Conservation (phyloP, 2,329 filamentous ascomycete genomes). For the Aspergillus pseudoterreus region DNA sequence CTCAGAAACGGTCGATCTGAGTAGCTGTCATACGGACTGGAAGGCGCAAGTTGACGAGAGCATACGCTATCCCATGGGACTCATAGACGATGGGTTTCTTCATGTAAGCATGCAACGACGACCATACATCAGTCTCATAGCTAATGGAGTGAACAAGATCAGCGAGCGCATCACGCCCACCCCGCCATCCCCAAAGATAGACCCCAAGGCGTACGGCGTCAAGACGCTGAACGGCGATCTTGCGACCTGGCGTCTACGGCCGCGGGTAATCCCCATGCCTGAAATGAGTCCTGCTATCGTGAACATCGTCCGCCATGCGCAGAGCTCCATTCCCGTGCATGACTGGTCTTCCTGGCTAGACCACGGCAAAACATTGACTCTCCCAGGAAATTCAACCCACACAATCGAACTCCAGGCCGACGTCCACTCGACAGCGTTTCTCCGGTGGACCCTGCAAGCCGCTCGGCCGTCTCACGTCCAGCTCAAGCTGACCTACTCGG, state of each 20-base stretch:
- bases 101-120: conserved; percentile 25
- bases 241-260: conserved; percentile 36
- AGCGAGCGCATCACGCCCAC: conserved; percentile 18
- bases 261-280: conserved; percentile 36
- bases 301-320: conserved; percentile 19
- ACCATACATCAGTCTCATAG: background rate
- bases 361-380: background rate
- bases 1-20: conserved; percentile 10
- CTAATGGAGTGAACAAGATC: conserved; percentile 11
- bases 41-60: conserved; percentile 17
- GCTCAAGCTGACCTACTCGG: conserved; percentile 29
- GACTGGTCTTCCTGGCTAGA: conserved; percentile 14
- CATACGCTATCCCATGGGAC: conserved; percentile 21
- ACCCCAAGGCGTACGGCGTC: conserved; percentile 26
- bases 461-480: conserved; percentile 14
- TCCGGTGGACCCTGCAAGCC: conserved; percentile 19
- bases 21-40: conserved; percentile 12
- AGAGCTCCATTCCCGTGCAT: conserved; percentile 2
- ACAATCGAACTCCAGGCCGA: conserved; percentile 21
- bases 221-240: conserved; percentile 38
- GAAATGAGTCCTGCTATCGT: conserved; percentile 21
- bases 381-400: conserved; percentile 13
- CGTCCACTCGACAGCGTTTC: conserved; percentile 22
- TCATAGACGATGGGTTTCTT: conserved; percentile 40
- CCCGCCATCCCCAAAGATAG: background rate